These are phyloP conservation scores for Martensiomyces pterosporus DNA, from an alignment of 192 early-diverging fungal genomes.

Conservation along the genomic window DNA sequence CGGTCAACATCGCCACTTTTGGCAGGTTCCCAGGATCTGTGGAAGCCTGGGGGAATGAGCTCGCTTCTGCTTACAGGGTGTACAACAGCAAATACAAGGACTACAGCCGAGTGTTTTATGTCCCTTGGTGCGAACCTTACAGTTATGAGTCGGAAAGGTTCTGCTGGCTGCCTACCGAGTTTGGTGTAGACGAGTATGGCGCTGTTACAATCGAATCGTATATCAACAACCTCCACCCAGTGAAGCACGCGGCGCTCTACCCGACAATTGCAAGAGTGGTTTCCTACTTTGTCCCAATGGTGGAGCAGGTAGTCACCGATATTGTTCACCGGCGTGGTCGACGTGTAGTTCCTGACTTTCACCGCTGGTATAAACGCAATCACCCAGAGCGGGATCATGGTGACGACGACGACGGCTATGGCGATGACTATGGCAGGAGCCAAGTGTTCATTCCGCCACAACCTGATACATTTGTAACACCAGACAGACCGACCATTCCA, in stretches of 20 bases:
- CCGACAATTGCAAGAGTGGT: slow-evolving; percentile 35
- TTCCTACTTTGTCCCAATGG: slow-evolving; percentile 51
- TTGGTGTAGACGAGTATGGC: slow-evolving; percentile 41
- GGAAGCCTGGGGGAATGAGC: background rate
- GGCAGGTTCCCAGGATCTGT: background rate
- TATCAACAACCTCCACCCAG: slow-evolving; percentile 65
- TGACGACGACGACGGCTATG: slow-evolving; percentile 4
- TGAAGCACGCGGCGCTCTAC: slow-evolving; percentile 43
- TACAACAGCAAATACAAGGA: background rate
- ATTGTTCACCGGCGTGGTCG: slow-evolving; percentile 3
- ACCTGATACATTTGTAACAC: slow-evolving; percentile 36
- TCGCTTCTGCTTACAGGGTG: no score
- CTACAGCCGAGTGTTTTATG: no score
- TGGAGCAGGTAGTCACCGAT: slow-evolving; percentile 45
- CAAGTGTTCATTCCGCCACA: slow-evolving; percentile 20
- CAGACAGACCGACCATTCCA: slow-evolving; percentile 19
- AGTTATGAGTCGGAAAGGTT: slow-evolving; percentile 9
- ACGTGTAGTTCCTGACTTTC: slow-evolving; percentile 12
- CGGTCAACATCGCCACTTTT: background rate
- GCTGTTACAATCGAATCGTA: slow-evolving; percentile 46
- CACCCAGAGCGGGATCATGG: slow-evolving; percentile 11
- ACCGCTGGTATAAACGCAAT: slow-evolving; percentile 14
- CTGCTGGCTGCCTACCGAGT: slow-evolving; percentile 63
- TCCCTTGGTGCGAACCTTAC: slow-evolving; percentile 1
- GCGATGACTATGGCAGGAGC: slow-evolving; percentile 19